Evolutionary conservation across 495 filamentous ascomycete species (phyloP).

Genomic region (Cercophora sp.): DNA sequence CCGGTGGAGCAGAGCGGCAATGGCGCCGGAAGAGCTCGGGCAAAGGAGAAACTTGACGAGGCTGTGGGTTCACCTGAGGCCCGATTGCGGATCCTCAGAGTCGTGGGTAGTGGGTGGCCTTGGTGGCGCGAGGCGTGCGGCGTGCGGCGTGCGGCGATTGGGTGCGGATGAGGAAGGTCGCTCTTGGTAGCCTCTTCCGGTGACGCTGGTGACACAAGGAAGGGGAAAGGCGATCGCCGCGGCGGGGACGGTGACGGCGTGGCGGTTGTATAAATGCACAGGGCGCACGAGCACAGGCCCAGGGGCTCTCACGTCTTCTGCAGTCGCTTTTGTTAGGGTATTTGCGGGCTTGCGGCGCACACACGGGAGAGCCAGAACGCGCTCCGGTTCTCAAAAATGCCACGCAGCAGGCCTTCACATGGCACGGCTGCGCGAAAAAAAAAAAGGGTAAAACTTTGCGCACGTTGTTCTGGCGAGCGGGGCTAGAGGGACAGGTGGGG

Average conservation of each 20-base stretch:
- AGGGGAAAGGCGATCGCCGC: background rate
- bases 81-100: conserved; percentile 7
- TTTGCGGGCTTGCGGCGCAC: background rate
- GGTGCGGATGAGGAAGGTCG: background rate
- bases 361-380: background rate
- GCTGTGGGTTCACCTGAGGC: background rate
- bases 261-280: background rate
- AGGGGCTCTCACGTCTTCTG: background rate
- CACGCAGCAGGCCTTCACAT: conserved; percentile 3
- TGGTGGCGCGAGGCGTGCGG: background rate
- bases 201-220: background rate
- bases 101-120: no score
- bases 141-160: background rate
- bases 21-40: conserved; percentile 7
- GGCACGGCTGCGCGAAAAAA: conserved; percentile 1
- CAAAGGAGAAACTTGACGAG: background rate
- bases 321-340: background rate
- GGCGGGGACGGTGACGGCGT: background rate
- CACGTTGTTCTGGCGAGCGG: background rate
- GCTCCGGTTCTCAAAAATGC: conserved; percentile 1
- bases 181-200: no score
- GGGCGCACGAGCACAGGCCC: background rate
- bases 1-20: conserved; percentile 22
- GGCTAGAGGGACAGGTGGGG: conserved; percentile 5
- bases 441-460: conserved; percentile 4